Conservation (phyloP, 345 rosid species). For the Crucihimalaya himalaica region DNA sequence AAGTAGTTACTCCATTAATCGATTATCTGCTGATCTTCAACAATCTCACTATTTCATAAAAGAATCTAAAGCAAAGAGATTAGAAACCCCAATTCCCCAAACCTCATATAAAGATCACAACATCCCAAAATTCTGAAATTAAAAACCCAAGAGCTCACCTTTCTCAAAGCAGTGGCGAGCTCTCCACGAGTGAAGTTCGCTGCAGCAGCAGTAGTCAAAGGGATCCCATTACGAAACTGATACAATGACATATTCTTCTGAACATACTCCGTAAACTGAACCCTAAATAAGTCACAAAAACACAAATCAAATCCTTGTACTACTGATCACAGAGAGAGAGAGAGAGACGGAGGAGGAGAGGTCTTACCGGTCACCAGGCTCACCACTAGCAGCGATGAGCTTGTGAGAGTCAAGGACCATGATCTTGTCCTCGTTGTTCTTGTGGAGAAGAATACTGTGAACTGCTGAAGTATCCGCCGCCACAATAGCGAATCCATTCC, state of each 20-base stretch:
- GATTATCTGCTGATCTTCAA: neutral
- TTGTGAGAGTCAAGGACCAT: slow-evolving; percentile 95
- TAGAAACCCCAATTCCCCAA: neutral
- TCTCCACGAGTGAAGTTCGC: slow-evolving; percentile 93
- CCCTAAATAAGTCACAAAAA: slow-evolving; percentile 43
- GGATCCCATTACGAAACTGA: slow-evolving; percentile 91
- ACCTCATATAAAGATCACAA: neutral
- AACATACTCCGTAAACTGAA: slow-evolving; percentile 93
- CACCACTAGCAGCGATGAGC: slow-evolving; percentile 96
- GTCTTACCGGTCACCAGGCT: slow-evolving; percentile 83
- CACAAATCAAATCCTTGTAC: neutral
- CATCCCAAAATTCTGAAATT: neutral
- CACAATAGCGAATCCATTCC: slow-evolving; percentile 78
- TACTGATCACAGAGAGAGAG: neutral
- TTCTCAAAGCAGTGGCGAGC: slow-evolving; percentile 93
- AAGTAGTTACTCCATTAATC: neutral
- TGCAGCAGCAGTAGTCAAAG: slow-evolving; percentile 86
- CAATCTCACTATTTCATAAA: neutral
- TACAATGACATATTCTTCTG: slow-evolving; percentile 96
- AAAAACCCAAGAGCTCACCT: slow-evolving; percentile 51
- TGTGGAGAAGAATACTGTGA: slow-evolving; percentile 88
- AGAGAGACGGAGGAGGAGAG: neutral
- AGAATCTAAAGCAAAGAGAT: neutral
- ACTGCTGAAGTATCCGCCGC: slow-evolving; percentile 93
- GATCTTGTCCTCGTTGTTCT: slow-evolving; percentile 95